A percentile compares a stretch with the other conserved stretches of the same genome.
phyloP scores from a whole-genome alignment of 331 rosid genomes.

The Quercus phellos region DNA sequence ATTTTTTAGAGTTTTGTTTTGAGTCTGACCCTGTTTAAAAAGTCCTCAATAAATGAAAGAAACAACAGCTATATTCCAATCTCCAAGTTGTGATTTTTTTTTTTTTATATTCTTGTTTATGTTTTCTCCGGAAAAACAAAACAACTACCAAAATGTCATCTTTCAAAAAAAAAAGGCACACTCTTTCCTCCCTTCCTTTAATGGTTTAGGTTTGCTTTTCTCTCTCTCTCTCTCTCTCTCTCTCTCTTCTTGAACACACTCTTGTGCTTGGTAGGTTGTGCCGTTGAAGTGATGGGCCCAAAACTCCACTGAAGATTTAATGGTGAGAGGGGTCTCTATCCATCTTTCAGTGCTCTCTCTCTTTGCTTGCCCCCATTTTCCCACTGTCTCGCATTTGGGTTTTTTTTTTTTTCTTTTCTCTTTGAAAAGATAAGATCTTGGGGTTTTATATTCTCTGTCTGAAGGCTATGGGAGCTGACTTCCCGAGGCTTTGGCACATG shows the following conservation, averaged over 20 bases:
- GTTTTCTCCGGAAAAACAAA: constrained; percentile 33
- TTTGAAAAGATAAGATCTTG: constrained; percentile 32
- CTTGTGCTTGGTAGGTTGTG: constrained; percentile 94
- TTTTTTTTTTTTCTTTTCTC: constrained; percentile 15
- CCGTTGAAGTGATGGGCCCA: constrained; percentile 83
- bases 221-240: background rate
- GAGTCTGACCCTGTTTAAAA: background rate
- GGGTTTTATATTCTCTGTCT: constrained; percentile 21
- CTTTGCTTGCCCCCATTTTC: constrained; percentile 52
- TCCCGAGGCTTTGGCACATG: constrained; percentile 23
- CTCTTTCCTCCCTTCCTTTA: constrained; percentile 38
- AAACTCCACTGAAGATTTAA: constrained; percentile 74
- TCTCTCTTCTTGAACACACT: constrained; percentile 44
- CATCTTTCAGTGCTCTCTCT: constrained; percentile 50
- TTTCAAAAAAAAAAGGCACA: constrained; percentile 17
- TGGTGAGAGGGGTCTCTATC: constrained; percentile 53
- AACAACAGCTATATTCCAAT: constrained; percentile 65
- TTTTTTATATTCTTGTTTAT: constrained; percentile 15
- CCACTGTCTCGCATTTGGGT: constrained; percentile 55
- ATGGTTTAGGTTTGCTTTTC: constrained; percentile 58
- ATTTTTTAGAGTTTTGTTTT: constrained; percentile 16
- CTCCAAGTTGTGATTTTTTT: constrained; percentile 32
- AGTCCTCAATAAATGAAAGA: constrained; percentile 9
- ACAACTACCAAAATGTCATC: constrained; percentile 50
- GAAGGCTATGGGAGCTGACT: constrained; percentile 21